Evolutionary conservation across 768 basidiomycete genomes (phyloP), one percentile per base, ranked within the genome.

Genomic region (Nevesoporus exiguus): DNA sequence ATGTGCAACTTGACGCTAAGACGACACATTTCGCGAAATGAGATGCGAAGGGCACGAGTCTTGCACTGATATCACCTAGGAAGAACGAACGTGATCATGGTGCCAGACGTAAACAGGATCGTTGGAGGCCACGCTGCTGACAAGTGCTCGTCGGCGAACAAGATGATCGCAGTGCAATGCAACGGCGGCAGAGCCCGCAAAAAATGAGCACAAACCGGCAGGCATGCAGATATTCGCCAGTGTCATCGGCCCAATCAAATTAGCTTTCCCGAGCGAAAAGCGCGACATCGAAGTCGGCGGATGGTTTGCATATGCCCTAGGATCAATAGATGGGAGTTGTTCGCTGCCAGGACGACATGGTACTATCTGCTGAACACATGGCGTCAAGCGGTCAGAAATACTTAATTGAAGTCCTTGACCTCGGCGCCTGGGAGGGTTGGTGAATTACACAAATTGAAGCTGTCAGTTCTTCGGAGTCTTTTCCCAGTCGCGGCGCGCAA

Each of bases 61-160:
- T 13, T 41, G 51, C 39, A n/a, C n/a, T n/a, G 29, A 48, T 50
- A 52, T 54, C 49, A 42, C 58, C 62, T 57, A 48, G 52, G 10
- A 47, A 45, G 63, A 54, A 42, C 10, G 44, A 44, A 27, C 47
- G 39, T 30, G 39, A 62, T 62, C 49, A 61, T 45, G 55, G 58
- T 36, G 31, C 33, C 15, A 68, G 14, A 66, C 65, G 65, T 66
- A 66, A 66, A 59, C 15, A 54, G 59, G 27, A 39, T 57, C 51
- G 58, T 63, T 63, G 66, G 55, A 15, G 50, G 24, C 37, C 66
- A 63, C 51, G 57, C 58, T 54, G 56, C 53, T 40, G 49, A 57
- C 49, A 44, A 57, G 22, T 40, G 36, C 9, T 39, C 19, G 19
- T 39, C 40, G 14, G 42, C 36, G 15, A 42, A 43, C 36, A 31